phyloP scores from a whole-genome alignment of 495 filamentous ascomycete species.

The Lepraria neglecta region DNA sequence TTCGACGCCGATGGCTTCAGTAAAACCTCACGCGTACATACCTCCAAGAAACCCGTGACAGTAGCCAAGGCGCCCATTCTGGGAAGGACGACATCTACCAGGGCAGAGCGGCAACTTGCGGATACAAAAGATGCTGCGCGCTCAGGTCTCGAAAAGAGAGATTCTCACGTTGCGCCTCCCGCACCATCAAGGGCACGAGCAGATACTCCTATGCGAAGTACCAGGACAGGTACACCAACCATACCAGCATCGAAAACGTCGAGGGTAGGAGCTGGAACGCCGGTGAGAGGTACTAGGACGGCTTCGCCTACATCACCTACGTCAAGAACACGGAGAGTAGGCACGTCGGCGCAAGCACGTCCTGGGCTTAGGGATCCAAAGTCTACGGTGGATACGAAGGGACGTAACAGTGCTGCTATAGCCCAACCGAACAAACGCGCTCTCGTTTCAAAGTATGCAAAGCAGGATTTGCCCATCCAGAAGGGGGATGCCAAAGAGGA shows the following conservation, averaged over 20 bases:
- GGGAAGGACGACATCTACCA: slow-evolving; percentile 17
- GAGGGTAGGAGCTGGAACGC: slow-evolving; percentile 1
- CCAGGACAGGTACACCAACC: slow-evolving; percentile 6
- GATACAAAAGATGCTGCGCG: background rate
- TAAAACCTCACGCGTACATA: slow-evolving; percentile 14
- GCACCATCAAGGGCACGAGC: background rate
- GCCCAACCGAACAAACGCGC: background rate
- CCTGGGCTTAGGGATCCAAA: background rate
- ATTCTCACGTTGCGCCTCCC: slow-evolving; percentile 4
- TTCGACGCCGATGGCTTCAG: slow-evolving; percentile 21
- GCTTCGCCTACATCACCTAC: slow-evolving; percentile 5
- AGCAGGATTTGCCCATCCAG: background rate
- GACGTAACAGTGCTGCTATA: background rate
- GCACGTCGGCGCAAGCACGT: background rate
- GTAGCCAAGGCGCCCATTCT: slow-evolving; percentile 17
- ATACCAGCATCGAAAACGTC: background rate
- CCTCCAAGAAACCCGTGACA: slow-evolving; percentile 16
- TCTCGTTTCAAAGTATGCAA: background rate
- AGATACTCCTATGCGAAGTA: background rate
- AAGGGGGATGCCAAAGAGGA: background rate
- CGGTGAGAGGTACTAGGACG: background rate
- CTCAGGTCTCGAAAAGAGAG: background rate
- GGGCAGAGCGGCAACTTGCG: slow-evolving; percentile 8
- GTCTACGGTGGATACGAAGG: background rate
- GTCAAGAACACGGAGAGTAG: background rate